A percentile compares a stretch with the other conserved stretches of the same genome.
These are phyloP conservation scores for Stephania cephalantha DNA, from an alignment of 164 flowering plant species.

Conservation along the genomic window DNA sequence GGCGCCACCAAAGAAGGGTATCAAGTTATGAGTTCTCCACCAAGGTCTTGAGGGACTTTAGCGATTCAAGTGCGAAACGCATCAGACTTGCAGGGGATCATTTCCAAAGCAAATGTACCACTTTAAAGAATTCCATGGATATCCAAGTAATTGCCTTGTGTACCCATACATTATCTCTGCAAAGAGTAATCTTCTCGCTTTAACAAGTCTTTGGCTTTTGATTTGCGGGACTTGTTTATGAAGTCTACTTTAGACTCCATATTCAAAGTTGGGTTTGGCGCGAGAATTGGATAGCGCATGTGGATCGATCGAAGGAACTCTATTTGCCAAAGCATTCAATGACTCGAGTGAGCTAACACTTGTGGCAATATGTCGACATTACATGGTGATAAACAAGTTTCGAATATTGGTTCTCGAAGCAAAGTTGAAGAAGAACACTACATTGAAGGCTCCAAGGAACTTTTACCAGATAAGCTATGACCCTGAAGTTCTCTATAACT, in stretches of 20 bases:
- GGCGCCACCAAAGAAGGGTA: constrained; percentile 51
- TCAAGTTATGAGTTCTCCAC: constrained; percentile 39
- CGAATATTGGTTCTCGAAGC: constrained; percentile 59
- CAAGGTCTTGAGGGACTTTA: constrained; percentile 48
- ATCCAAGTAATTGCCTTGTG: constrained; percentile 52
- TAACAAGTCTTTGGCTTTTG: background rate
- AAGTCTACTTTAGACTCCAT: constrained; percentile 62
- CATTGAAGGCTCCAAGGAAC: too few relatives aligned
- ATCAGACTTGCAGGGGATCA: constrained; percentile 28
- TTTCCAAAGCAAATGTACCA: constrained; percentile 36
- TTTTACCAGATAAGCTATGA: too few relatives aligned
- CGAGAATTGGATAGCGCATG: constrained; percentile 50
- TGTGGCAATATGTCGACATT: constrained; percentile 49
- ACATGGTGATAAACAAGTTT: constrained; percentile 56
- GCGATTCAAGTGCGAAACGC: constrained; percentile 36
- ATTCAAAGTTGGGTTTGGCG: constrained; percentile 63
- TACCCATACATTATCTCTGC: background rate
- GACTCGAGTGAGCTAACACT: constrained; percentile 39
- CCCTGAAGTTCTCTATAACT: too few relatives aligned
- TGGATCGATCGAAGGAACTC: constrained; percentile 32
- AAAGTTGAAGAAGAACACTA: constrained; percentile 31
- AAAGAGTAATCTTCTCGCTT: background rate
- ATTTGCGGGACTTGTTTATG: constrained; percentile 55
- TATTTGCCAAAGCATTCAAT: constrained; percentile 44
- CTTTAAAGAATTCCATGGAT: constrained; percentile 27